Evolutionary conservation across 2,329 filamentous ascomycete species (phyloP).

Genomic region (Xylariaceae sp.): DNA sequence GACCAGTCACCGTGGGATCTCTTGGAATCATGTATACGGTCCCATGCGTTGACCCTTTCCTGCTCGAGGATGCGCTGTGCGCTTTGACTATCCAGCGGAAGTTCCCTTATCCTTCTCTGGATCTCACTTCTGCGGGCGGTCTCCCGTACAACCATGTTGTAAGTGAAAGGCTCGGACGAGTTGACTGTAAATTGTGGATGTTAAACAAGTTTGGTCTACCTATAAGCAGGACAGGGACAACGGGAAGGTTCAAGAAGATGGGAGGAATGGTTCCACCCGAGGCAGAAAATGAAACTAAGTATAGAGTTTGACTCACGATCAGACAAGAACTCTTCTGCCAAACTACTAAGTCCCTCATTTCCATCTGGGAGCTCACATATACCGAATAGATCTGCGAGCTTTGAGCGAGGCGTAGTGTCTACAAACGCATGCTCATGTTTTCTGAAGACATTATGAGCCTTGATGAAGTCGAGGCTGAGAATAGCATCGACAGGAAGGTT

Average conservation of each 20-base stretch:
- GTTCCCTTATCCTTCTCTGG: not conserved
- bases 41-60: too few relatives aligned
- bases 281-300: too few relatives aligned
- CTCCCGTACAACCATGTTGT: conserved; percentile 5
- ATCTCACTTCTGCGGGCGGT: not conserved
- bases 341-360: not conserved
- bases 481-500: conserved; percentile 6
- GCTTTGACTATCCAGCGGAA: too few relatives aligned
- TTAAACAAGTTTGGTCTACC: too few relatives aligned
- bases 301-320: not conserved
- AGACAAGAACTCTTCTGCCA: not conserved
- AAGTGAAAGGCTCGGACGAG: not conserved
- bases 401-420: not conserved
- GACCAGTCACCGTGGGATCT: too few relatives aligned
- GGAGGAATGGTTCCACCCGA: too few relatives aligned
- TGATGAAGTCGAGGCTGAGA: conserved; percentile 9
- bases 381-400: not conserved
- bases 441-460: conserved; percentile 5
- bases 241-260: too few relatives aligned
- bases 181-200: not conserved
- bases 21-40: too few relatives aligned
- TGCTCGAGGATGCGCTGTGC: too few relatives aligned
- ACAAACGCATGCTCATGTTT: not conserved
- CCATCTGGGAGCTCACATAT: conserved; percentile 5
- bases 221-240: too few relatives aligned